Conservation (phyloP, 139 green algal species). For the Auxenochlorella pyrenoidosa region DNA sequence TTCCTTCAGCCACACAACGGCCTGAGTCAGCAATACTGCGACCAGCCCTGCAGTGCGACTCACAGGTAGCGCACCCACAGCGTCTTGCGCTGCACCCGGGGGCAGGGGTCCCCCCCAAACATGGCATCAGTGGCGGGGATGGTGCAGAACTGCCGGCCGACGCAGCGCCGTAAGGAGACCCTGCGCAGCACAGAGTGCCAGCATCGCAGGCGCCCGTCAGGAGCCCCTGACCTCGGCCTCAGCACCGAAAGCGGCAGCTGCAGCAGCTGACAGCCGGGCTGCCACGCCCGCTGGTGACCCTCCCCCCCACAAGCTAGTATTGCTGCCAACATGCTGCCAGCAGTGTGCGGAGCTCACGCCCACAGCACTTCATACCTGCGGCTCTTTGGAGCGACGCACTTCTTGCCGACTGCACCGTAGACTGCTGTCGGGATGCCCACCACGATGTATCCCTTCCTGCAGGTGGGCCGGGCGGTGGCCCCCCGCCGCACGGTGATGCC, state of each 20-base stretch:
- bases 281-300: too few relatives aligned
- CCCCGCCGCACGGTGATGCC: not conserved
- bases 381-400: not conserved
- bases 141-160: not conserved
- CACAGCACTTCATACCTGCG: too few relatives aligned
- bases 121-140: not conserved
- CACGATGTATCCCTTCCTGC: not conserved
- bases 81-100: not conserved
- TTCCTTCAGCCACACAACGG: too few relatives aligned
- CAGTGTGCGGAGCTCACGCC: too few relatives aligned
- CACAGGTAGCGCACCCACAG: not conserved
- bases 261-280: too few relatives aligned
- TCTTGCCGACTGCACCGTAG: not conserved
- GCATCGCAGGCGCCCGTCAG: too few relatives aligned
- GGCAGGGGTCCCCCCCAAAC: slow-evolving; percentile 4
- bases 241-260: too few relatives aligned
- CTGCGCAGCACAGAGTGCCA: not conserved
- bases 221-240: too few relatives aligned
- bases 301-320: too few relatives aligned
- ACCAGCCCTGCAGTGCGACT: not conserved
- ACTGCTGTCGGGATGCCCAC: not conserved
- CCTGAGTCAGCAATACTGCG: too few relatives aligned
- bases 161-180: not conserved
- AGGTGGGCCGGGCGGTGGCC: not conserved
- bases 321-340: too few relatives aligned